Base-by-base conservation (phyloP, 2,329 filamentous ascomycete genomes). In the Neoarthrinium moseri region DNA sequence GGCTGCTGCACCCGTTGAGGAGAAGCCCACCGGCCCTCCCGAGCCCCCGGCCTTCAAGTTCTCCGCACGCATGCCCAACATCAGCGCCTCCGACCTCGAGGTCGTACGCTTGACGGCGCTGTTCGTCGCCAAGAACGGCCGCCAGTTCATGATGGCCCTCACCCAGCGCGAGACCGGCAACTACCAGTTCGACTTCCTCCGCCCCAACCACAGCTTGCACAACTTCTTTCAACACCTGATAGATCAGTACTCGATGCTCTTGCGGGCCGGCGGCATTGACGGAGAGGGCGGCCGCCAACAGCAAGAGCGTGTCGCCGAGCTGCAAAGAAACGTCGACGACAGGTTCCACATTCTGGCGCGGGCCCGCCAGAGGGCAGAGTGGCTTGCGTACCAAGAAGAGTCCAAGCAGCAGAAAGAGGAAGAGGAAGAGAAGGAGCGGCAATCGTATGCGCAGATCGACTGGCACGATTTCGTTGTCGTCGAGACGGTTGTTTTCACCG, bases 401-500 rank as follows among this genome's bases (percentile, higher is more conserved):
- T 89, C 96, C 70, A 92, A 91, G 64, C 82, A 85, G 57, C 89
- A 91, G 74, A 91, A 91, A 62, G 91, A 95, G 59, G 90, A 95
- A 60, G 84, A 91, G 52, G 87, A 86, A 32, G 88, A 95, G 61
- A 83, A 90, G 59, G 89, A 96, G 65, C 84, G 85, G 59, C 71
- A 77, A 18, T 75, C 82, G 44, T 84, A 94, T 66, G 87, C 87
- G 1, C 87, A 94, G 57, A 94, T 99, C 52, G 94, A 99, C 67
- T 99, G 94, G 94, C 89, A 95, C 61, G 92, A 97, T 63, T 99
- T 99, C 58, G 86, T 92, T 26, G 87, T 99, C 17, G 91, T 96
- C 35, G 94, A 96, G 68, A 96, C 91, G 1, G 91, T 99, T 44
- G 77, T 90, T 13, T 99, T 99, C 66, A 91, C 83, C 48, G 91